Evolutionary conservation across 257 asterid genomes (phyloP), one percentile per base, ranked within the genome.

Genomic region (Echium plantagineum): DNA sequence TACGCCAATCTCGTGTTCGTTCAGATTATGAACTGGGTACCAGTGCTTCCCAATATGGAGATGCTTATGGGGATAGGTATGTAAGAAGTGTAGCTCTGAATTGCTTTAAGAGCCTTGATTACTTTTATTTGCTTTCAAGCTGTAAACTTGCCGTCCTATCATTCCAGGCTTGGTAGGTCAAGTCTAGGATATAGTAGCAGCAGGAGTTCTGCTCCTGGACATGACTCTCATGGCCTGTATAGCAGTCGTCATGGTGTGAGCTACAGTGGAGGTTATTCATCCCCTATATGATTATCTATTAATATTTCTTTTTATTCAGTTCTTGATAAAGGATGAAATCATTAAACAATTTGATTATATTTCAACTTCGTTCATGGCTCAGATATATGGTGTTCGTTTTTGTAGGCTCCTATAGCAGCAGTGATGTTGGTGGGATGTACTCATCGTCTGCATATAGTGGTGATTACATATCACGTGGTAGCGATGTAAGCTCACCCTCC

Each of bases 1-100:
- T 71, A 62, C 95, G 97, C 66, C 86, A 79, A 66, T 81, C 95
- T 62, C 96, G 97, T 74, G 82, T 97, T 63, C 95, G 96, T 61
- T 61, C 86, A 67, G 97, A 89, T 68, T 93, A 89, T 72, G 97
- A 89, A 58, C 61, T 69, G 72, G 81, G 83, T 60, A 78, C 83
- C 59, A 75, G 95, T 68, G 77, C 83, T 73, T 71, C 99, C 52
- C 95, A 85, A 57, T 93, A 93, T 46, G 80, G 80, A 61, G 99
- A 89, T 75, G 76, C 88, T 64, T 89, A 89, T 69, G 69, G 86
- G 64, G 97, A 86, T 46, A 89, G 97, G 98, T 93, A 20, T 54
- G 78, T 56, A 32, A 9, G 21, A 35, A 5, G 52, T 74, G 47
- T 52, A 21, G 21, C 9, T 22, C 20, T n/a, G 26, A 4, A 53